Evolutionary conservation across 164 flowering plant species (phyloP), one percentile per base, ranked within the genome.

Genomic region (Vitis riparia): DNA sequence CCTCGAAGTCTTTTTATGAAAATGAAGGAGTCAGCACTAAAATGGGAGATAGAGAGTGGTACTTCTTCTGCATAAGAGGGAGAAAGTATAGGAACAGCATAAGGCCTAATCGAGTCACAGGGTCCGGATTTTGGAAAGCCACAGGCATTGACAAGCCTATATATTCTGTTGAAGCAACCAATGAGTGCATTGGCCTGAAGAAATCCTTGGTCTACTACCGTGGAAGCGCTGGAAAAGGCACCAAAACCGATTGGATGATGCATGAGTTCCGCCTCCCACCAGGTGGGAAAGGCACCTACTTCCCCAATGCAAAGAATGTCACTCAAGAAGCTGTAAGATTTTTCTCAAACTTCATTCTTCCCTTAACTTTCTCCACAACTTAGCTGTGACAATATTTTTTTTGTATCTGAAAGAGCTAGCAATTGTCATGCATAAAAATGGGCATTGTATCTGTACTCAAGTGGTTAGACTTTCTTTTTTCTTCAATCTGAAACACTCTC

Each of bases 191-290:
- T 62, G 97, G 97, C 57, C 90, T 92, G 58, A 92, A 92, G 84
- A 92, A 92, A 72, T 88, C 97, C 3, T 78, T 92, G 17, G 97
- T 92, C 5, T 92, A 89, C 80, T 92, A 92, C 65, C 75, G 86
- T 16, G 96, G 97, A 30, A 82, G 88, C 13, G 94, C 97, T 1
- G 96, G 97, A 16, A 92, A 92, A 79, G 97, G 97, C 79, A 80
- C 96, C 60, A 92, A 92, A 80, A 92, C 97, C n/a, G 96, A 92
- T 69, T 92, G 97, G 97, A 92, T 92, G 97, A 91, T 92, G 97
- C 96, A 92, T 68, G 97, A 92, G 76, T 92, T 90, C 76, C 88
- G 97, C 53, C 93, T 90, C 23, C 96, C 97, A 0, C 59, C 74
- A 5, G 58, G 27, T 6, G 62, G 23, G 1, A 77, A 64, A 37